Percentiles rank a stretch among this genome's conserved stretches.
Conservation (phyloP, 2,329 filamentous ascomycete species). For the Colletotrichum phormii region DNA sequence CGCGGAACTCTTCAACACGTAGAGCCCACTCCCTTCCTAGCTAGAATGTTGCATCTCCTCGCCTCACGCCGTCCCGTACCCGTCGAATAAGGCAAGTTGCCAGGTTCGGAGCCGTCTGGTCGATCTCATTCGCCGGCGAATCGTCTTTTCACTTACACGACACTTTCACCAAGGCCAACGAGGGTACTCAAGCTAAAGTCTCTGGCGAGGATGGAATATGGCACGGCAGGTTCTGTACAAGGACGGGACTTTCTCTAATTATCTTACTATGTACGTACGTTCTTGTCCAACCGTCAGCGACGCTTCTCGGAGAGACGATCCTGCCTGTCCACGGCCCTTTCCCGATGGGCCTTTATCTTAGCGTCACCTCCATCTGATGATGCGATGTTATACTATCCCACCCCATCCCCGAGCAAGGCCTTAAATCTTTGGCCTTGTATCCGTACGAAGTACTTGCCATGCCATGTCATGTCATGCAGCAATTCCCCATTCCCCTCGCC, state of each 20-base stretch:
- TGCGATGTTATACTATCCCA: not conserved
- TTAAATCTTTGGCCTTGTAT: not conserved
- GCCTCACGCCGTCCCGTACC: slow-evolving; percentile 31
- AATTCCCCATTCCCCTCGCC: slow-evolving; percentile 16
- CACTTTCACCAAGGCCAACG: not conserved
- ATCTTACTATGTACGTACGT: no score
- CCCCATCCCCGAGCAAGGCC: not conserved
- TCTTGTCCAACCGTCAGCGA: not conserved
- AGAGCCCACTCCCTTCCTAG: not conserved
- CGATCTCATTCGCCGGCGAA: not conserved
- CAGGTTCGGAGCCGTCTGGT: not conserved
- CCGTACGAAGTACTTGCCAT: not conserved
- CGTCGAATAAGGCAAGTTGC: not conserved
- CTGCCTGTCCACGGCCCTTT: not conserved
- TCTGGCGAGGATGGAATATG: not conserved
- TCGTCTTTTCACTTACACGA: not conserved
- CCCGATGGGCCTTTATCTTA: not conserved
- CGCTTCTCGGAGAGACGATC: not conserved
- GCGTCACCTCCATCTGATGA: slow-evolving; percentile 3
- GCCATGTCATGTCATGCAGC: slow-evolving; percentile 8
- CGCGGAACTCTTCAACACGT: slow-evolving; percentile 22
- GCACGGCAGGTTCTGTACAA: not conserved
- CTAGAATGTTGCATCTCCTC: slow-evolving; percentile 46
- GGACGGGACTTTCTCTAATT: not conserved
- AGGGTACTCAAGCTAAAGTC: not conserved